Evolutionary conservation across 495 filamentous ascomycete genomes (phyloP), one percentile per base, ranked within the genome.

Genomic region (Penicillium tannophilum): DNA sequence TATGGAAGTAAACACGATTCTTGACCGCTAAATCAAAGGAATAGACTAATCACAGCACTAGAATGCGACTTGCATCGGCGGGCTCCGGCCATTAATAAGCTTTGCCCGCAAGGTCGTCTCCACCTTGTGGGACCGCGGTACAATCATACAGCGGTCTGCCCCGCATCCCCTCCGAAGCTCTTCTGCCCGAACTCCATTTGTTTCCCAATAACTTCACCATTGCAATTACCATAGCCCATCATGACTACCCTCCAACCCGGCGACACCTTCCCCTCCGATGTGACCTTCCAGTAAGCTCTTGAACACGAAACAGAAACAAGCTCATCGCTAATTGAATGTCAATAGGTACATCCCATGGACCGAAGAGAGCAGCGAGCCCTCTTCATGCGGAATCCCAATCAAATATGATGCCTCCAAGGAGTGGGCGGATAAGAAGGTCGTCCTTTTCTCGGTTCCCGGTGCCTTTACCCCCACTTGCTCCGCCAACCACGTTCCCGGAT

Each of bases 401-500:
- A 78, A 81, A 63, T 95, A 91, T 75, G 80, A 96, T 65, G 91
- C 92, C 66, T 90, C 86, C 68, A 85, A 91, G 68, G 89, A 95
- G 65, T 95, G 88, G 81, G 83, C 85, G 31, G 76, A 86, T 75
- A 96, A 95, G 83, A 96, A 94, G 72, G 89, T 93, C 24, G 90
- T 97, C 43, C 78, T 98, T 44, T 89, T 97, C 72, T 84, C 90
- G 46, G 90, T 96, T 35, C 92, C 93, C 41, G 93, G 86, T 85
- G 93, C 93, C 46, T 98, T 98, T 84, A 98, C 93, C 24, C 93
- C 93, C 6, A 90, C 89, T 62, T 98, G 93, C 82, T 89, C 90
- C 46, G 87, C 86, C 56, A 82, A 82, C 65, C 93, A 98, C 75
- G 75, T 98, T 51, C 89, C 91, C 8, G 88, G 88, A 36, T 97